Percentiles rank a stretch among this genome's conserved stretches.
These are phyloP conservation scores for Tricholoma furcatifolium DNA, from an alignment of 768 basidiomycete genomes.

Conservation along the genomic window DNA sequence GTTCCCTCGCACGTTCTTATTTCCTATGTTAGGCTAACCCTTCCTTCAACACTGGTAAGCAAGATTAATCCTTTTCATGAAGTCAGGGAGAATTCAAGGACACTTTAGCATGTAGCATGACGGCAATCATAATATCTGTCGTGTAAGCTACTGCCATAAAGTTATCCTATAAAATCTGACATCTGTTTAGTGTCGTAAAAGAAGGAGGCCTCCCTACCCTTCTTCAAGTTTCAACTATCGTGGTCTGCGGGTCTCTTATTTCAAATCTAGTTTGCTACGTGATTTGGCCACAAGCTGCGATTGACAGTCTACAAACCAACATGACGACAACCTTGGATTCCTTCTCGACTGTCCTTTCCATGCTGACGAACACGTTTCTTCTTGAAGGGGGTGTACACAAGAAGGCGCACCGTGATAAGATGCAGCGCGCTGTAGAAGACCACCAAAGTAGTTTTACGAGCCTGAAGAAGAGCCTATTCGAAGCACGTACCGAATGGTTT, in stretches of 20 bases:
- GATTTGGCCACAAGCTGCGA: conserved; percentile 86
- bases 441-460: conserved; percentile 91
- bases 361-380: conserved; percentile 84
- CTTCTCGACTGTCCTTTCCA: conserved; percentile 80
- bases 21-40: conserved; percentile 53
- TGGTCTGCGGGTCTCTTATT: conserved; percentile 70
- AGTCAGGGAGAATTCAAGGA: neutral
- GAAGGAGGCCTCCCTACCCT: conserved; percentile 83
- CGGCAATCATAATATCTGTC: conserved; percentile 77
- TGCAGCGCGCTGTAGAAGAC: conserved; percentile 77
- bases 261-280: conserved; percentile 84
- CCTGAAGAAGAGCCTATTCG: conserved; percentile 80
- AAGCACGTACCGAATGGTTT: conserved; percentile 87
- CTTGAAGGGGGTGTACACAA: conserved; percentile 64
- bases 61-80: neutral
- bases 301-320: conserved; percentile 74
- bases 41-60: conserved; percentile 81
- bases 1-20: neutral
- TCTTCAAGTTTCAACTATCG: conserved; percentile 72
- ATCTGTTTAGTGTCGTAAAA: conserved; percentile 63
- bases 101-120: conserved; percentile 76
- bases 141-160: conserved; percentile 47
- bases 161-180: conserved; percentile 1
- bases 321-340: conserved; percentile 87
- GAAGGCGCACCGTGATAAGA: conserved; percentile 54